Evolutionary conservation across 331 rosid species (phyloP).

Genomic region (Acacia concinna): DNA sequence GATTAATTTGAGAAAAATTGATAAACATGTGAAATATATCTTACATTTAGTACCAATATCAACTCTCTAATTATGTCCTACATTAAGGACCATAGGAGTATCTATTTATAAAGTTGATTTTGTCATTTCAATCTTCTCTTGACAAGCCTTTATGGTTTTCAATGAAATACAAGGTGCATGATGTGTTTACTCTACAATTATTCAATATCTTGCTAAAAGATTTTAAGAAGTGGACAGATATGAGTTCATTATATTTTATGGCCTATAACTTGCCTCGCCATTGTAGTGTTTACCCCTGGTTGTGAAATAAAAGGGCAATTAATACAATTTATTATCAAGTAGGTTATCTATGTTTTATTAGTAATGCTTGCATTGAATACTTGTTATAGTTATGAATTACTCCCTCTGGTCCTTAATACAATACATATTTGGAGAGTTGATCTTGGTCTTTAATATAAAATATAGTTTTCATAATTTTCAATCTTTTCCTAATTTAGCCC

Average conservation of each 20-base stretch:
- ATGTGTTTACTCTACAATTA: constrained; percentile 52
- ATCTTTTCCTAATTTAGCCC: no score
- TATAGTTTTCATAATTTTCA: no score
- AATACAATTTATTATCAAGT: background rate
- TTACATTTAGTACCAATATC: no score
- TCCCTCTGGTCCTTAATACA: no score
- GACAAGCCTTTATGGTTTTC: constrained; percentile 26
- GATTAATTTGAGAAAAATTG: no score
- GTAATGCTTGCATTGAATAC: background rate
- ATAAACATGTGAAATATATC: no score
- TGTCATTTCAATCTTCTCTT: background rate
- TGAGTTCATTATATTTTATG: background rate
- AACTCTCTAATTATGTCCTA: no score
- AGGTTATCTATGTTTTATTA: background rate
- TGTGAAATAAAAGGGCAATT: background rate
- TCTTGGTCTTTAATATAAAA: no score
- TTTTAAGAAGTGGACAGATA: constrained; percentile 75
- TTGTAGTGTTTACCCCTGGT: no score
- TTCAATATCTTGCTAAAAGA: constrained; percentile 66
- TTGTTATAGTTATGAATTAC: no score
- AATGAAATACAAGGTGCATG: constrained; percentile 78
- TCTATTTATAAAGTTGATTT: background rate
- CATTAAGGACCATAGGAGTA: no score
- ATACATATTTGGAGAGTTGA: no score
- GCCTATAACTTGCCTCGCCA: background rate